Evolutionary conservation across 495 filamentous ascomycete genomes (phyloP).

Genomic region (Glonium stellatum): DNA sequence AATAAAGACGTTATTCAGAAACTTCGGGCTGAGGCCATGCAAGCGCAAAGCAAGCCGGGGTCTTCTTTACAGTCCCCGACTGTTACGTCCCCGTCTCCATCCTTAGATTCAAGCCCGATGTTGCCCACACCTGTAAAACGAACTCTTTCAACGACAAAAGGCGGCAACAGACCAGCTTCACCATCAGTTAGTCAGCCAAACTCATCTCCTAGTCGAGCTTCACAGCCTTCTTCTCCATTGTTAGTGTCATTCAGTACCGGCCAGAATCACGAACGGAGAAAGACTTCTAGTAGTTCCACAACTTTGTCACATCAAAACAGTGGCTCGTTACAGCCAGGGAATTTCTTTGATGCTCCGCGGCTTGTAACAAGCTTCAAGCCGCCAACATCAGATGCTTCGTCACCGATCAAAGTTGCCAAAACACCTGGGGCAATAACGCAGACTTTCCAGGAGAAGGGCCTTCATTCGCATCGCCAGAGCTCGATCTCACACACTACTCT

Average conservation of each 20-base stretch:
- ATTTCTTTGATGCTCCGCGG: constrained; percentile 63
- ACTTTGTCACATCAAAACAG: constrained; percentile 71
- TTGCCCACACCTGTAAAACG: constrained; percentile 73
- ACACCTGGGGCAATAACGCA: constrained; percentile 42
- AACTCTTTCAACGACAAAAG: constrained; percentile 69
- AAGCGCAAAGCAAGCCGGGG: constrained; percentile 35
- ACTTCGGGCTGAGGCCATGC: constrained; percentile 69
- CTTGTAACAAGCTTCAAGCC: constrained; percentile 54
- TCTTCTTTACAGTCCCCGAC: constrained; percentile 39
- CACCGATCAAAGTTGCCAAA: constrained; percentile 69
- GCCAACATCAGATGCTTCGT: constrained; percentile 55
- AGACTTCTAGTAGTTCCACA: constrained; percentile 83
- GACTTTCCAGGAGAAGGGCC: constrained; percentile 47
- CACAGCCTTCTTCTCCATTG: constrained; percentile 90
- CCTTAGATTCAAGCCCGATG: constrained; percentile 79
- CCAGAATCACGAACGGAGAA: constrained; percentile 61
- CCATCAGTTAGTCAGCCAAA: constrained; percentile 76
- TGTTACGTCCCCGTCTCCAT: constrained; percentile 50
- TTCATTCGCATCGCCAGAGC: constrained; percentile 42
- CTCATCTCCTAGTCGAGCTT: constrained; percentile 77
- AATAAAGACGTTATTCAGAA: constrained; percentile 99
- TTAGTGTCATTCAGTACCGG: constrained; percentile 87
- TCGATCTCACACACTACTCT: constrained; percentile 24
- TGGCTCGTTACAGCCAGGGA: constrained; percentile 64
- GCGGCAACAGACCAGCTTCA: constrained; percentile 71